Base-by-base conservation (phyloP, 371 early-diverging fungal species). In the Actinomucor elegans region DNA sequence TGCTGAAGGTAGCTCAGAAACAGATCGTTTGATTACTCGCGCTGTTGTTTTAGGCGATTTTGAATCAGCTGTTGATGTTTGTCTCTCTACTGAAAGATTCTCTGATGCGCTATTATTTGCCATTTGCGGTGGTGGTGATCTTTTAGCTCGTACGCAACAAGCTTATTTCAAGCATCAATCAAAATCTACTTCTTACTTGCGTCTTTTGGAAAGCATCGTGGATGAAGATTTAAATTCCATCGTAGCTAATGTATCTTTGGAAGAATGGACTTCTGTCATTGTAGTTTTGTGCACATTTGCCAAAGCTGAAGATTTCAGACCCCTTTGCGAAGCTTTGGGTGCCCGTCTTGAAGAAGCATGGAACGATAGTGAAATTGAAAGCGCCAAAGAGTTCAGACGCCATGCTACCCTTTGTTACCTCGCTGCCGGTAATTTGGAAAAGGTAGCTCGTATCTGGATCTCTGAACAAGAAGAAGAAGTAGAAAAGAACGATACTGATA, bases 41-140 rank as follows among this genome's bases (percentile, higher is more conserved):
- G 82, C 92, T 6, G 67, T 97, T 27, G 77, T 96, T 1, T 64
- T 92, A 27, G 97, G 97, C 49, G 93, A 96, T 67, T 95, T 94
- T 65, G 90, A 90, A 60, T 79, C 89, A 0, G 97, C 96, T 12
- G 95, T 96, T 12, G 71, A 87, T 21, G 71, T 91, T 15, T 97
- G 96, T 58, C 68, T 99, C 29, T 80, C 84, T n/a, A 71, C 86
- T 5, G 81, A 91, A 46, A 82, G 92, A 29, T 83, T 89, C 43
- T 85, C 96, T 0, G 99, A 99, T 61, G 99, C 97, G 0, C 67
- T 99, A 26, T 70, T 94, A 54, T 77, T 99, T 51, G 94, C 95
- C 15, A 83, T 89, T 29, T 90, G 89, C 59, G 94, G 96, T 14
- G 91, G 93, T 5, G 66, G 82, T 1, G 98, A 96, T 21, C 76